Base-by-base conservation (phyloP, 257 asterid genomes). In the Echites panduratus region DNA sequence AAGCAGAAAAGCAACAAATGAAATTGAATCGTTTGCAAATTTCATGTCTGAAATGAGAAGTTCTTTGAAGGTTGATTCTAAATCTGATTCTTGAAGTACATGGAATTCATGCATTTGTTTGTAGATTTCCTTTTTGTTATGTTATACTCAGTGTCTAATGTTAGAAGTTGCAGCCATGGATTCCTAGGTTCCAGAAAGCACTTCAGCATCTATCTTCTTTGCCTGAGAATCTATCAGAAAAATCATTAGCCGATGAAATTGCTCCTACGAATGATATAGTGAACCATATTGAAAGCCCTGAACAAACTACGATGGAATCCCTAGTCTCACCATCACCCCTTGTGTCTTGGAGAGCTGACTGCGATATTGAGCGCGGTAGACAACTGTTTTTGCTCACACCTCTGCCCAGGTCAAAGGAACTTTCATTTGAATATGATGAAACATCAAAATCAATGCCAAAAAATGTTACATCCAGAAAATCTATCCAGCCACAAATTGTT, bases 371-470 rank as follows among this genome's bases (percentile, higher is more conserved):
- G 71, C 75, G 84, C 70, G 89, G 90, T 70, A 85, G 95, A 73
- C 97, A 94, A 77, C 84, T 91, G 71, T 94, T 94, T 85, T 84
- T 89, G 59, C 95, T 95, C 78, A 95, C 99, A 52, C 99, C 99
- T 73, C 71, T 92, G 78, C 97, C 90, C 56, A 83, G 80, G 62
- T 82, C 73, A 22, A 89, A 82, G 80, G 80, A 78, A 13, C 74
- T 79, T 73, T 70, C 83, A 24, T 78, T 87, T 75, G 83, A 81
- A 68, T 68, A 58, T 50, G 79, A 72, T 54, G 80, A 70, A 56
- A 59, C 76, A 6, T 79, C 88, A 53, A 74, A 70, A 70, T 81
- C 79, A 29, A 63, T 76, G 35, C 20, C 79, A 38, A 84, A 77
- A 63, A 70, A 75, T 49, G 40, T 80, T 40, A 66, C 76, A 57